Percentiles rank a stretch among this genome's conserved stretches.
These are phyloP conservation scores for Chalciporus piperatus DNA, from an alignment of 768 basidiomycete genomes.

Conservation along the genomic window DNA sequence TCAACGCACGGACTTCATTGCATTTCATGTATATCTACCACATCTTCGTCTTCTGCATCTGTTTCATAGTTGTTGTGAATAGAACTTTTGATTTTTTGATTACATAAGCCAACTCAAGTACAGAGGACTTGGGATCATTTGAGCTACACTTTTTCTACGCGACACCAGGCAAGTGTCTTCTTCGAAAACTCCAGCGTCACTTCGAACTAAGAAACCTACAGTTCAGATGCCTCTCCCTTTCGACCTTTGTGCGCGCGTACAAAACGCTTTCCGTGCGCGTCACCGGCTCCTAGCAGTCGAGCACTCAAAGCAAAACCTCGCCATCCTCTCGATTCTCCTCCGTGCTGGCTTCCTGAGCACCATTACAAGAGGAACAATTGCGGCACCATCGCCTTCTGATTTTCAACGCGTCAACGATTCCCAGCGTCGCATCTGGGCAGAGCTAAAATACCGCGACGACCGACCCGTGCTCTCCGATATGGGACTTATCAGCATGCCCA, in stretches of 20 bases:
- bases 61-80: slow-evolving; percentile 14
- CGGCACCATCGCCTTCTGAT: slow-evolving; percentile 57
- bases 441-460: slow-evolving; percentile 91
- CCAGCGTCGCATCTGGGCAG: slow-evolving; percentile 86
- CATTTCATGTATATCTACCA: not conserved
- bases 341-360: slow-evolving; percentile 85
- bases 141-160: not conserved
- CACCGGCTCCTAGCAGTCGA: slow-evolving; percentile 73
- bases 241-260: slow-evolving; percentile 85
- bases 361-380: slow-evolving; percentile 74
- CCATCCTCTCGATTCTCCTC: slow-evolving; percentile 88
- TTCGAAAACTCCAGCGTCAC: not conserved
- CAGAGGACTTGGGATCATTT: not conserved
- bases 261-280: slow-evolving; percentile 89
- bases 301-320: slow-evolving; percentile 87
- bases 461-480: slow-evolving; percentile 77
- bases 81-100: not conserved
- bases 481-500: slow-evolving; percentile 81
- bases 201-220: not conserved
- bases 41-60: not conserved
- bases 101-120: not conserved
- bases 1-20: not conserved
- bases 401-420: slow-evolving; percentile 61
- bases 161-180: not conserved
- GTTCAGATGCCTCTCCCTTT: slow-evolving; percentile 59